Base-by-base conservation (phyloP, 1,284 basidiomycete genomes). In the Pseudozyma sp. region DNA sequence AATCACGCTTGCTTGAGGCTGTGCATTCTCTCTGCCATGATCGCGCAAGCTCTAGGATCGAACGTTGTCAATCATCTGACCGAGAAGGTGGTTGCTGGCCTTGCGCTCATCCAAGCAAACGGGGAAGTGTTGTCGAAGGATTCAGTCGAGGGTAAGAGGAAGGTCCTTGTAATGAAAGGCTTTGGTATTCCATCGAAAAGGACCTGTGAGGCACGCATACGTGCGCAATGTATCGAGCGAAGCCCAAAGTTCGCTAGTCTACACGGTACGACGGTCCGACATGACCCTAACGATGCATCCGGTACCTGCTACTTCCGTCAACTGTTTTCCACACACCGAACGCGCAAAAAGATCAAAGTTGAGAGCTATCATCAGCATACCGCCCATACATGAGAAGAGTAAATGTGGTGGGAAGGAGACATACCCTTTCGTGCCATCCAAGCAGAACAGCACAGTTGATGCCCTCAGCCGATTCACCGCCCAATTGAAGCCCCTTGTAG, bases 241-340 rank as follows among this genome's bases (percentile, higher is more conserved):
- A 9, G n/a, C 25, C 25, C 3, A 40, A 10, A 16, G 43, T 7
- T 13, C 14, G 16, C 31, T 49, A 25, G 18, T 64, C 53, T 70
- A 70, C 8, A 70, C 60, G 16, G 64, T 68, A 44, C 72, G 65
- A 11, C 72, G 68, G 87, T 99, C 96, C 42, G 95, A 94, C 95
- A 99, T 97, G 67, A 95, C 94, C 80, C 95, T 89, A 70, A 97
- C 94, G 85, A 99, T 98, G 86, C 93, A 96, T 9, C 96, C 97
- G 2, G 93, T 94, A 16, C 97, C 96, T 7, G 95, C 95, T 35
- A 92, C 90, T 86, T 98, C 96, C 19, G 95, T 97, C 83, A 99
- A 87, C 95, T 98, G 84, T 47, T 4, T 9, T 3, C 2, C 44
- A 3, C 16, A 11, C 35, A 38, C 18, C 2, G 25, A 31, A 31